Percentiles rank a stretch among this genome's conserved stretches.
Conservation (phyloP, 1,139 yeast genomes). For the Yamadazyma buinensis region DNA sequence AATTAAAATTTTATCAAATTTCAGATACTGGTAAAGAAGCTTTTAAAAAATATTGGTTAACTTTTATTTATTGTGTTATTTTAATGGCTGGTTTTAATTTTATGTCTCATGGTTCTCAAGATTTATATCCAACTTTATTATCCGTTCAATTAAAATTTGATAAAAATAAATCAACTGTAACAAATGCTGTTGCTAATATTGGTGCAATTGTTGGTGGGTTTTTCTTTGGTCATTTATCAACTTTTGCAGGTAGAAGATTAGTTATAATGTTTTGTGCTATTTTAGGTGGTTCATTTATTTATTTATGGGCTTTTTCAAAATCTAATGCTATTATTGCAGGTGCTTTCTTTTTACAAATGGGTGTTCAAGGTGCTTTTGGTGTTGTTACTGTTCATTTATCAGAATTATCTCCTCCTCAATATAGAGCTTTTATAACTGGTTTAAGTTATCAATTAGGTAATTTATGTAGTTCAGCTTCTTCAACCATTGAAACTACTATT, state of each 20-base stretch:
- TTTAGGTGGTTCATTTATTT: constrained; percentile 61
- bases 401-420: constrained; percentile 75
- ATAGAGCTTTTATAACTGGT: constrained; percentile 71
- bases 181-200: constrained; percentile 35
- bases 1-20: constrained; percentile 12
- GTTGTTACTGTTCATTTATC: constrained; percentile 75
- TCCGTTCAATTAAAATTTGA: constrained; percentile 26
- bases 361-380: constrained; percentile 90
- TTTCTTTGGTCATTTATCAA: constrained; percentile 31
- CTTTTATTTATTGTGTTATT: constrained; percentile 31
- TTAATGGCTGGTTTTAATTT: constrained; percentile 45
- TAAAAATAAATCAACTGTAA: constrained; percentile 30
- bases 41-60: constrained; percentile 35
- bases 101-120: constrained; percentile 41
- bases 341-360: constrained; percentile 73
- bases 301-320: constrained; percentile 67
- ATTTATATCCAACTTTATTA: constrained; percentile 36
- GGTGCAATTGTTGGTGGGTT: constrained; percentile 39
- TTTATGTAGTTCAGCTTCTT: constrained; percentile 76
- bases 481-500: constrained; percentile 75
- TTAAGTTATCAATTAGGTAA: constrained; percentile 81
- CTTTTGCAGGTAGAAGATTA: constrained; percentile 34
- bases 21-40: constrained; percentile 23
- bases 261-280: constrained; percentile 52
- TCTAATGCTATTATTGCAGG: constrained; percentile 66